phyloP scores from a whole-genome alignment of 1,139 yeast species.

The Petasospora rhodanensis region DNA sequence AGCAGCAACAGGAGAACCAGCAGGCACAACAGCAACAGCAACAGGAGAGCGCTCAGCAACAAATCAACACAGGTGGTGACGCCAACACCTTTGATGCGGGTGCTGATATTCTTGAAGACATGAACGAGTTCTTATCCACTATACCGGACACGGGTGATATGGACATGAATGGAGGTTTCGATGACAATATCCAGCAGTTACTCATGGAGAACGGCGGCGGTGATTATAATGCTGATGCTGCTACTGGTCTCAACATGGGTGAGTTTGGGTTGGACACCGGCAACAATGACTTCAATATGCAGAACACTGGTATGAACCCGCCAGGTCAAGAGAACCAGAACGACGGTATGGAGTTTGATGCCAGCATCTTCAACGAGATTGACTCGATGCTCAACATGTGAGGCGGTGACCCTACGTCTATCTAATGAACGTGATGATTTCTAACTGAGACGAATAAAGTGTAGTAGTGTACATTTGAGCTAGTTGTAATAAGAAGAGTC shows the following conservation, averaged over 20 bases:
- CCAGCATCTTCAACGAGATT: constrained; percentile 23
- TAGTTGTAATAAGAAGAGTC: too few species aligned
- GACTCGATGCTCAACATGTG: constrained; percentile 30
- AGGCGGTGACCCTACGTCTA: background rate
- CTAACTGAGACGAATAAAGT: too few species aligned
- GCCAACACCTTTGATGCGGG: too few species aligned
- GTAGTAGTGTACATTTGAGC: too few species aligned
- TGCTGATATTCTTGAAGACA: constrained; percentile 27
- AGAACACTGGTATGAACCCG: too few species aligned
- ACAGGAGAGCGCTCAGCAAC: constrained; percentile 4
- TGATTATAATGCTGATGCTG: too few species aligned
- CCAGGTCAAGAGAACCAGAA: too few species aligned
- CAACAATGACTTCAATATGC: too few species aligned
- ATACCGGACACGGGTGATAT: constrained; percentile 24
- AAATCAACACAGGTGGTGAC: too few species aligned
- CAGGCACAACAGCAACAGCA: constrained; percentile 16
- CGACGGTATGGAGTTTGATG: constrained; percentile 24
- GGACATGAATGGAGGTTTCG: constrained; percentile 16
- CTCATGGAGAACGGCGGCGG: constrained; percentile 19
- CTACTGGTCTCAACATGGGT: constrained; percentile 6
- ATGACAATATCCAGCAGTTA: constrained; percentile 22
- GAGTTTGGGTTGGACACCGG: constrained; percentile 5
- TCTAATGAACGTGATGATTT: background rate
- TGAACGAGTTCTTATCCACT: constrained; percentile 27
- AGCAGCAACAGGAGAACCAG: constrained; percentile 8